Evolutionary conservation across 495 filamentous ascomycete genomes (phyloP), one percentile per base, ranked within the genome.

Genomic region (Penicillium diatomitis): DNA sequence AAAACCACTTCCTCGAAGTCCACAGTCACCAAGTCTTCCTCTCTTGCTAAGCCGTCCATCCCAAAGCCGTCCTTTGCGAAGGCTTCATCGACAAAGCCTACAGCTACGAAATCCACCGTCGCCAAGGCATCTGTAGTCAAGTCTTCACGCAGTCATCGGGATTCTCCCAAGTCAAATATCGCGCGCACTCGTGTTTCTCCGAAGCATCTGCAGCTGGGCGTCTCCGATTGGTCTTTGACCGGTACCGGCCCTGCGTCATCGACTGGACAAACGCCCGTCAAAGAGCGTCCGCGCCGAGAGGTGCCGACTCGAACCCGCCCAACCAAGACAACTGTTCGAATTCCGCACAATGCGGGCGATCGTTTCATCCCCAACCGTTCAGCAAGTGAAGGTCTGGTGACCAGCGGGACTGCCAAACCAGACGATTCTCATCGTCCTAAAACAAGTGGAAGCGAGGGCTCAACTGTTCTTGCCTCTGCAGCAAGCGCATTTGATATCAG

Each of bases 101-200:
- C 61, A 10, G 49, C 55, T 29, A 47, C 62, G n/a, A 63, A 57
- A 35, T 10, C 60, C 27, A 48, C 65, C 7, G 51, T 57, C 7
- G 40, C 47, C 31, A 55, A 55, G 47, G 12, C 56, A 8, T 41
- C 62, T 27, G 52, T 56, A 35, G 47, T 64, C 6, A 62, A 54
- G 37, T 29, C 60, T 11, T 47, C 66, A 7, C 63, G 63, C 5
- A 47, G 44, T 34, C 69, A 83, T 67, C 80, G 82, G 29, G 82
- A 91, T 54, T 90, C 88, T 29, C 88, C 90, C 59, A 96, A 96
- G 73, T 95, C 89, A 40, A 96, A 95, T 73, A 95, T 96, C 64
- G 90, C 88, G 47, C 80, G 83, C 32, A 69, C 70, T 34, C 66
- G 73, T 68, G 66, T 86, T 64, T 74, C 91, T 58, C 74, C 88